Conservation (phyloP, 257 asterid species). For the Gynochthodes officinalis region DNA sequence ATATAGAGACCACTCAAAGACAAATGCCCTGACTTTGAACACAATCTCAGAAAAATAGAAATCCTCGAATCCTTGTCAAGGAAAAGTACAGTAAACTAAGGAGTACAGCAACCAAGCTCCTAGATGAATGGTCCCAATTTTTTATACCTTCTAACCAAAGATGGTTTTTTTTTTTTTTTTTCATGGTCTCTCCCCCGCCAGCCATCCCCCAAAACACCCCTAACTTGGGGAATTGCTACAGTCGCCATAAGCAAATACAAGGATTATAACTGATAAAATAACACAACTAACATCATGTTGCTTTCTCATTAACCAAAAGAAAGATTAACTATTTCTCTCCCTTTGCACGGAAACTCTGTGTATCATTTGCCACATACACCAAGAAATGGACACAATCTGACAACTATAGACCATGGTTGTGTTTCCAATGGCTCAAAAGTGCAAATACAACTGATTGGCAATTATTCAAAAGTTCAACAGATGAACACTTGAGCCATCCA, state of each 20-base stretch:
- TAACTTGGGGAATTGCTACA: too few relatives aligned
- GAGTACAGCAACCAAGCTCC: too few relatives aligned
- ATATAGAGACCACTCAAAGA: too few relatives aligned
- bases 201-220: too few relatives aligned
- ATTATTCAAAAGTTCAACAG: constrained; percentile 22
- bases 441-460: constrained; percentile 20
- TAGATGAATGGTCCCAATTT: too few relatives aligned
- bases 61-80: too few relatives aligned
- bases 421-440: background rate
- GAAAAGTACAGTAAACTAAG: too few relatives aligned
- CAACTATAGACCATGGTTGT: background rate
- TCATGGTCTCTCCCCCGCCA: too few relatives aligned
- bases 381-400: constrained; percentile 1
- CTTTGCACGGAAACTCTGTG: background rate
- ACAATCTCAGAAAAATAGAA: too few relatives aligned
- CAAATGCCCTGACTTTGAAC: too few relatives aligned
- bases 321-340: background rate
- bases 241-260: background rate
- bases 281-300: background rate
- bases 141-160: too few relatives aligned
- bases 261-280: background rate
- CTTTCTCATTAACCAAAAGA: background rate
- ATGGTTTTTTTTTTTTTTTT: too few relatives aligned
- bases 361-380: background rate
- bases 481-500: background rate